Conservation (phyloP, 768 basidiomycete genomes). For the Gelatoporia subvermispora region DNA sequence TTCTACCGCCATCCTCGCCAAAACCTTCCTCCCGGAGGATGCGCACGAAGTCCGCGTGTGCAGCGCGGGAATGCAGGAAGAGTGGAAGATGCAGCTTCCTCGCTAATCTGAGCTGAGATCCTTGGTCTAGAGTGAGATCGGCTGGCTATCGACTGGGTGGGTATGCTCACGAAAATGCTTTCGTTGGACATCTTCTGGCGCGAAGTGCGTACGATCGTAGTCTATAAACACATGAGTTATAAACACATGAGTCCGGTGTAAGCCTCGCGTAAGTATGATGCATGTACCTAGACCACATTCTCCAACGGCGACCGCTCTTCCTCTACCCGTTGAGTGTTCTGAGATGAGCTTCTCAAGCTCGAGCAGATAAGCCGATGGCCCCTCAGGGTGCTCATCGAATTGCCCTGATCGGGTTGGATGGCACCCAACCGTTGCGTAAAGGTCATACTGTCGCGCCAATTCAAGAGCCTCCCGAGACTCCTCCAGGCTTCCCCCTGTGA, state of each 20-base stretch:
- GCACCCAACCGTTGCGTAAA: constrained; percentile 74
- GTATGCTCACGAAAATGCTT: constrained; percentile 52
- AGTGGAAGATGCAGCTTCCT: constrained; percentile 70
- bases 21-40: constrained; percentile 67
- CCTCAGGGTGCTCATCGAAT: constrained; percentile 53
- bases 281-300: constrained; percentile 72
- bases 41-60: constrained; percentile 62
- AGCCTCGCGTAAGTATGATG: background rate
- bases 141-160: too few species aligned
- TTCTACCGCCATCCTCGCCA: constrained; percentile 46
- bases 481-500: constrained; percentile 67
- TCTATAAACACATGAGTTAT: constrained; percentile 37
- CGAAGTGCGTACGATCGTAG: constrained; percentile 71
- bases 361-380: constrained; percentile 55
- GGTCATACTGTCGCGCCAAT: constrained; percentile 52
- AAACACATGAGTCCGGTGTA: background rate
- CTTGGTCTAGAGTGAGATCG: constrained; percentile 19
- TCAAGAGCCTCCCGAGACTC: constrained; percentile 58
- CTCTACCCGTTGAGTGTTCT: constrained; percentile 43
- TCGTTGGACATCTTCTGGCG: constrained; percentile 53
- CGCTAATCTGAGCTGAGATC: constrained; percentile 57
- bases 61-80: constrained; percentile 79
- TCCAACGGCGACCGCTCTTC: constrained; percentile 66
- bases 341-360: constrained; percentile 53
- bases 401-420: constrained; percentile 75